These are phyloP conservation scores for Quercus agrifolia DNA, from an alignment of 306 rosid genomes.

Conservation along the genomic window DNA sequence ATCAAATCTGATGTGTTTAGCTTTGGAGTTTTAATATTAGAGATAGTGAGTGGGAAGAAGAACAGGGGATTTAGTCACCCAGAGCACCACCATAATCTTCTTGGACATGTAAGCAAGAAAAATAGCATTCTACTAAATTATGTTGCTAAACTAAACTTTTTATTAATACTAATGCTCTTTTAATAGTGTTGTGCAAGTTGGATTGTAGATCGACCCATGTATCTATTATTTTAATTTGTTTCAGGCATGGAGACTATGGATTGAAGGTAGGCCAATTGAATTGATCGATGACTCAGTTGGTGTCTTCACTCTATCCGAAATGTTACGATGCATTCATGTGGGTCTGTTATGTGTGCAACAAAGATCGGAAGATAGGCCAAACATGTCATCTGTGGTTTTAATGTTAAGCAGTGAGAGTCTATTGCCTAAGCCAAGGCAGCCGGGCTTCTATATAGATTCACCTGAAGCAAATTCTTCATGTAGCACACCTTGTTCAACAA, in stretches of 20 bases:
- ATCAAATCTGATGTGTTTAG: constrained; percentile 45
- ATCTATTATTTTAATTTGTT: background rate
- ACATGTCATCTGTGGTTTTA: constrained; percentile 45
- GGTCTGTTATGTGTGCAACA: constrained; percentile 54
- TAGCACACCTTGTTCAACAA: constrained; percentile 24
- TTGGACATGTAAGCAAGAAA: constrained; percentile 36
- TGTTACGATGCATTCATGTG: constrained; percentile 43
- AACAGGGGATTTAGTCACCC: constrained; percentile 34
- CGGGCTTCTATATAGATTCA: constrained; percentile 27
- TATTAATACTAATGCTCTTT: no score
- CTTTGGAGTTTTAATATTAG: constrained; percentile 44
- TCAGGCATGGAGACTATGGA: constrained; percentile 34
- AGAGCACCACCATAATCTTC: constrained; percentile 35
- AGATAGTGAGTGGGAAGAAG: constrained; percentile 52
- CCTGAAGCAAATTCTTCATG: constrained; percentile 13
- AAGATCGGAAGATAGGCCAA: constrained; percentile 48
- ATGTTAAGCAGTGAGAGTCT: constrained; percentile 40
- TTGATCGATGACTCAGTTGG: constrained; percentile 25
- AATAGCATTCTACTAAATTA: no score
- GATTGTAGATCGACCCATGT: no score
- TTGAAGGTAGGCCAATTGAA: background rate
- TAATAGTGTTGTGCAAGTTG: no score
- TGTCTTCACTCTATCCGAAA: constrained; percentile 5
- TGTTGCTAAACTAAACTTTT: no score
- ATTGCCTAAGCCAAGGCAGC: constrained; percentile 49